phyloP scores from a whole-genome alignment of 164 flowering plant species.

The Umbellularia californica region DNA sequence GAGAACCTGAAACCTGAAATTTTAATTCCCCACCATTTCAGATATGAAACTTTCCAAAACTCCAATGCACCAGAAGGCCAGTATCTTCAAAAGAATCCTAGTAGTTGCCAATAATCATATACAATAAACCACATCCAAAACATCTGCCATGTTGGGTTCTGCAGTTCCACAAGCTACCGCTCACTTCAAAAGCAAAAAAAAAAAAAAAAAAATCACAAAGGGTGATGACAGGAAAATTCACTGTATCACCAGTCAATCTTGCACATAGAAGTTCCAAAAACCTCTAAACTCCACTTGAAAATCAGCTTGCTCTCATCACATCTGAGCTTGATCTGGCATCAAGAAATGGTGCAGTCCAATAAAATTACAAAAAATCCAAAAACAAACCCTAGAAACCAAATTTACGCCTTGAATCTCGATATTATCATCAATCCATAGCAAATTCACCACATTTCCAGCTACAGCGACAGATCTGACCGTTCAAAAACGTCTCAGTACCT shows the following conservation, averaged over 20 bases:
- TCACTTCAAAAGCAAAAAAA: not conserved
- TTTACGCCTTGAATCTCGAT: not conserved
- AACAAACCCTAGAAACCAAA: slow-evolving; percentile 1
- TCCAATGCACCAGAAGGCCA: not conserved
- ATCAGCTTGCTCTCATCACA: not conserved
- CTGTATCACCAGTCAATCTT: too few relatives aligned
- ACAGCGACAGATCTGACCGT: not conserved
- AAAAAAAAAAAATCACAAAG: not conserved
- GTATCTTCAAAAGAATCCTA: not conserved
- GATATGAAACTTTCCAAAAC: not conserved
- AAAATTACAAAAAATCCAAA: not conserved
- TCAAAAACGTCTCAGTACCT: not conserved
- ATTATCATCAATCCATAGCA: not conserved
- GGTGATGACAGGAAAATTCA: too few relatives aligned
- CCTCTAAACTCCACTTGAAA: not conserved
- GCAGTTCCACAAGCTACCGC: not conserved
- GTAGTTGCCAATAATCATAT: too few relatives aligned
- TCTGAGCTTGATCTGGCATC: not conserved
- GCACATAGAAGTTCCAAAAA: not conserved
- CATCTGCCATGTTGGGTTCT: slow-evolving; percentile 3
- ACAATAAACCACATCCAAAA: not conserved
- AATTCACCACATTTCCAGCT: slow-evolving; percentile 7
- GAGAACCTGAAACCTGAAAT: not conserved
- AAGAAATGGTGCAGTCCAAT: not conserved
- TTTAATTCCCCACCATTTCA: not conserved